Base-by-base conservation (phyloP, 768 basidiomycete species). In the Tylopilus vinaceipallidus region DNA sequence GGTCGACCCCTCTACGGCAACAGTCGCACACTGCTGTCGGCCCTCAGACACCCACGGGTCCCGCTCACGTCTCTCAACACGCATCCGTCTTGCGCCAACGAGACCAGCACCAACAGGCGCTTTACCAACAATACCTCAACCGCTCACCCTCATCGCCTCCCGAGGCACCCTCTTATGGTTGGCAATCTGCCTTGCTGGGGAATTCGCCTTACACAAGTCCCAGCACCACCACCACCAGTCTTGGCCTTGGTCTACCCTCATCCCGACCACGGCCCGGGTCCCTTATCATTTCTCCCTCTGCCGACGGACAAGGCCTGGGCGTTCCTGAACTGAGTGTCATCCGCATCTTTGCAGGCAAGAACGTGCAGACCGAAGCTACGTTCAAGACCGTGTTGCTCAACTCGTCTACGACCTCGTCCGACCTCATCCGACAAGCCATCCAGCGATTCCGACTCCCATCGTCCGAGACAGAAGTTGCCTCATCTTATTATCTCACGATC, bases 301-400 rank as follows among this genome's bases (percentile, higher is more conserved):
- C 80, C 22, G 83, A 88, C 59, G 83, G 78, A 7, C 80, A 82
- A 48, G 81, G 81, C 3, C 71, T 78, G 0, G 74, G 75, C 7
- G 81, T 89, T 4, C 91, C 89, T 0, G 86, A 94, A 46, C 79
- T 99, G 47, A 97, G 88, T 59, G 97, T 99, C 53, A 86, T 99
- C 43, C 89, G 97, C 22, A 84, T 99, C 33, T 99, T 99, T 63
- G 95, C 95, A 0, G 97, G 95, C 24, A 83, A 87, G 56, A 79
- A 91, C 56, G 65, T 98, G 55, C 85, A 93, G 65, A 91, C 93
- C 0, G 95, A 98, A 59, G 92, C 94, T 2, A 97, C 95, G 6
- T 99, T 99, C 79, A 98, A 98, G 74, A 98, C 97, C 6, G 97
- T 95, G 1, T 71, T 98, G 16, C 79, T 98, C 48, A 98, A 95